Percentiles rank a stretch among this genome's conserved stretches.
phyloP scores from a whole-genome alignment of 169 alveolate genomes.

The Cryptosporidium ubiquitum region DNA sequence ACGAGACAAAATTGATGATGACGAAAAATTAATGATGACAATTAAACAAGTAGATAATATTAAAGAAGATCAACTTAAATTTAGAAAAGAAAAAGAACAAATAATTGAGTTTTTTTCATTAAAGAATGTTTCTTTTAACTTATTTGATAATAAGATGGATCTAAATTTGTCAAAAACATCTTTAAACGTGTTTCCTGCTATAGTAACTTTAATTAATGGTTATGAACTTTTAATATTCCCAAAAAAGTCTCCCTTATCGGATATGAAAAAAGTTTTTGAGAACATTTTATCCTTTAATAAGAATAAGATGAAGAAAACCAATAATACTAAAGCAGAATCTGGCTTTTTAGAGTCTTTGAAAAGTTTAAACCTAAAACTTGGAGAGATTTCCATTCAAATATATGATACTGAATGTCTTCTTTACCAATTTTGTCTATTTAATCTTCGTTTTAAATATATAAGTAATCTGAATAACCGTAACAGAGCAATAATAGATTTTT shows the following conservation, averaged over 20 bases:
- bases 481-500: background rate
- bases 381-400: constrained; percentile 8
- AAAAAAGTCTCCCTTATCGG: background rate
- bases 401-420: constrained; percentile 20
- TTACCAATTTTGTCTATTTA: background rate
- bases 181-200: constrained; percentile 21
- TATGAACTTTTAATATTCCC: constrained; percentile 59
- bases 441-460: background rate
- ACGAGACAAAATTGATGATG: background rate
- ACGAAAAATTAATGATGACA: background rate
- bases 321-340: background rate
- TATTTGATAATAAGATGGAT: background rate
- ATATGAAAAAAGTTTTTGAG: background rate
- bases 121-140: background rate
- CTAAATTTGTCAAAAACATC: background rate
- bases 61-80: background rate
- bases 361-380: background rate
- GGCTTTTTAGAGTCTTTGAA: background rate
- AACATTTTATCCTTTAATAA: constrained; percentile 4
- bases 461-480: background rate
- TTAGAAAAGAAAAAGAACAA: background rate
- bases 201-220: constrained; percentile 14
- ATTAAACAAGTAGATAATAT: too few species aligned
- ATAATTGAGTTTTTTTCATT: background rate
- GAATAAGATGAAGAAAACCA: background rate